Evolutionary conservation across 495 filamentous ascomycete genomes (phyloP).

Genomic region (Tuber umbilicatum): DNA sequence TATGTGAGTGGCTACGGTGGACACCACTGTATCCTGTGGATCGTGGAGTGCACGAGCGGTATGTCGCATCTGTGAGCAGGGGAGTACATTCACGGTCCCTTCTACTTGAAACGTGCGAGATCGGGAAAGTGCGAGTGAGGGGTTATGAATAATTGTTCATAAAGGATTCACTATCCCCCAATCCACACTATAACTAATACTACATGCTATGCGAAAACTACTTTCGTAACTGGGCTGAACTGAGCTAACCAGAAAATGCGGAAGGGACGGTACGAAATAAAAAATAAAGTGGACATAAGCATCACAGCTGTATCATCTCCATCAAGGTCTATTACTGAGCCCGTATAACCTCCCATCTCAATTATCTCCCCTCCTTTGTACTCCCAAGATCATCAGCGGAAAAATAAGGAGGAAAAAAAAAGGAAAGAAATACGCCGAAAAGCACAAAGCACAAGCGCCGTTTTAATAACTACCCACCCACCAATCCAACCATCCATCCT

Average conservation of each 20-base stretch:
- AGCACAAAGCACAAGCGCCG: neutral
- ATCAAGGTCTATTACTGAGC: neutral
- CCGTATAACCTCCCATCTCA: neutral
- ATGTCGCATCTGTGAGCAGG: neutral
- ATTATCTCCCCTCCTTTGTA: neutral
- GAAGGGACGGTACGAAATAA: neutral
- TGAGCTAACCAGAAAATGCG: neutral
- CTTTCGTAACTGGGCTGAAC: neutral
- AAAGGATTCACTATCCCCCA: neutral
- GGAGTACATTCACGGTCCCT: neutral
- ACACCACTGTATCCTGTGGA: neutral
- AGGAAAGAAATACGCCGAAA: neutral
- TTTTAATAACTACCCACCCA: slow-evolving; percentile 5
- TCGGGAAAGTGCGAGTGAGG: neutral
- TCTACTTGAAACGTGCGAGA: neutral
- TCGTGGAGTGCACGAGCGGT: neutral
- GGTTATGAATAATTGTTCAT: neutral
- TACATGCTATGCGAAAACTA: neutral
- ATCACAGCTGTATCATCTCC: neutral
- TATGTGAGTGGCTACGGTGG: neutral
- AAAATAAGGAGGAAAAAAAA: neutral
- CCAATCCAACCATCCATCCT: slow-evolving; percentile 7
- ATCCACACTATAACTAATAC: neutral
- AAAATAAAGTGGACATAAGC: neutral
- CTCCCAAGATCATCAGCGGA: neutral